These are phyloP conservation scores for Catenaria anguillulae DNA, from an alignment of 371 early-diverging fungal genomes.

Conservation along the genomic window DNA sequence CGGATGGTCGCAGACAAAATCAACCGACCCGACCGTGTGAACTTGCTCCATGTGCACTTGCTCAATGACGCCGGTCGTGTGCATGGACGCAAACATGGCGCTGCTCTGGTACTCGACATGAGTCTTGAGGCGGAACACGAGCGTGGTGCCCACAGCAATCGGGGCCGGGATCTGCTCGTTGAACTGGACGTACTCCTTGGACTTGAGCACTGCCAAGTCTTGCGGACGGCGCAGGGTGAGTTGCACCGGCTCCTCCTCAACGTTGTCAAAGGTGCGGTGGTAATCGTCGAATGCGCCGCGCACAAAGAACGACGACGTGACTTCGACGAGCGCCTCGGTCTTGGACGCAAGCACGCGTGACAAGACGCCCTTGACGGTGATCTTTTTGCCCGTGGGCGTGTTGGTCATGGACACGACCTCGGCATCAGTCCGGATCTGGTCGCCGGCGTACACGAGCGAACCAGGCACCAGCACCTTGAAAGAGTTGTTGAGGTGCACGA, in stretches of 20 bases:
- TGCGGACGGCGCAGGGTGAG: constrained; percentile 56
- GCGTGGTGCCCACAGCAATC: constrained; percentile 48
- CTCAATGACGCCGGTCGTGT: constrained; percentile 62
- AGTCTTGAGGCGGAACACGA: constrained; percentile 73
- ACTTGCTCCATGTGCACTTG: constrained; percentile 70
- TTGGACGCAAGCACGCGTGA: constrained; percentile 30
- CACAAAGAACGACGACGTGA: constrained; percentile 75
- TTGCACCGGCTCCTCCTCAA: constrained; percentile 66
- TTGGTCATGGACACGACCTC: constrained; percentile 63
- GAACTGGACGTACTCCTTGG: constrained; percentile 84
- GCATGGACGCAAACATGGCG: constrained; percentile 45
- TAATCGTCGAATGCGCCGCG: constrained; percentile 74
- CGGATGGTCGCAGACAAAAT: constrained; percentile 53
- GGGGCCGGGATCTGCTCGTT: constrained; percentile 40
- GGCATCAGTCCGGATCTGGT: constrained; percentile 61
- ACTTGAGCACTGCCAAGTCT: constrained; percentile 72
- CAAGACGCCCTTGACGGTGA: constrained; percentile 68
- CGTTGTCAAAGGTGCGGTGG: constrained; percentile 67
- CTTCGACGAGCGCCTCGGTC: constrained; percentile 52
- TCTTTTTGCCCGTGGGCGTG: constrained; percentile 76
- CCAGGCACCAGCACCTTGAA: constrained; percentile 71
- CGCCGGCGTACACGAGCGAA: constrained; percentile 66
- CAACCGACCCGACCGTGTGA: constrained; percentile 65
- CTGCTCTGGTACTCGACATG: constrained; percentile 61
- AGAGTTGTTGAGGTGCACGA: constrained; percentile 88